These are phyloP conservation scores for Corylus americana DNA, from an alignment of 306 rosid species.

Conservation along the genomic window DNA sequence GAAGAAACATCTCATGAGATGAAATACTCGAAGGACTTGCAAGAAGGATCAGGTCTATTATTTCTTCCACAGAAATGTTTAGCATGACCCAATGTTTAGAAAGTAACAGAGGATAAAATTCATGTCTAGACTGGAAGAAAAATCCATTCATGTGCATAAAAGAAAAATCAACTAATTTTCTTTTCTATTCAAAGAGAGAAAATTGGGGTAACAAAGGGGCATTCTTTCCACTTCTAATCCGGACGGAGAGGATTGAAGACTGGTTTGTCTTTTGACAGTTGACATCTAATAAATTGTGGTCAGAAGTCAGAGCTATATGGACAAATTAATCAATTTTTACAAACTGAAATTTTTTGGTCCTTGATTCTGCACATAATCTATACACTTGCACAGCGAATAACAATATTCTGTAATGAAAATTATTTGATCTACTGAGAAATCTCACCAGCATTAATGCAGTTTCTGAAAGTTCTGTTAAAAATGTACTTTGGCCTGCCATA, in stretches of 20 bases:
- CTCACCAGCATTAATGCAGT: constrained; percentile 93
- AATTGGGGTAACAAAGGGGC: no score
- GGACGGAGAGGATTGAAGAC: not conserved
- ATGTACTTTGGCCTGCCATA: constrained; percentile 98
- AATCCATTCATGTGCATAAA: not conserved
- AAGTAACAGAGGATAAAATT: not conserved
- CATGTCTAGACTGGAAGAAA: not conserved
- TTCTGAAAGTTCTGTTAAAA: constrained; percentile 90
- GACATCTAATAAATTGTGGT: not conserved
- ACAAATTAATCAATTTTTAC: not conserved
- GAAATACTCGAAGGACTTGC: not conserved
- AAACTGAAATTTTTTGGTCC: not conserved
- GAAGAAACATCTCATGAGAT: constrained; percentile 1
- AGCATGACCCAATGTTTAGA: not conserved
- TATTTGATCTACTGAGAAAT: constrained; percentile 12
- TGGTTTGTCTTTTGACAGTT: not conserved
- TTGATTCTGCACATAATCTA: not conserved
- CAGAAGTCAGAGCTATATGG: not conserved
- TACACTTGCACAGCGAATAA: not conserved
- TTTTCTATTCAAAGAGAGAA: no score
- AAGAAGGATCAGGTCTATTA: not conserved
- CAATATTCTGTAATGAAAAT: not conserved
- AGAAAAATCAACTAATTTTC: not conserved
- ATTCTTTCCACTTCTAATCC: no score
- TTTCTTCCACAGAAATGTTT: not conserved